phyloP scores from a whole-genome alignment of 2,329 filamentous ascomycete species.

The Oidium heveae region DNA sequence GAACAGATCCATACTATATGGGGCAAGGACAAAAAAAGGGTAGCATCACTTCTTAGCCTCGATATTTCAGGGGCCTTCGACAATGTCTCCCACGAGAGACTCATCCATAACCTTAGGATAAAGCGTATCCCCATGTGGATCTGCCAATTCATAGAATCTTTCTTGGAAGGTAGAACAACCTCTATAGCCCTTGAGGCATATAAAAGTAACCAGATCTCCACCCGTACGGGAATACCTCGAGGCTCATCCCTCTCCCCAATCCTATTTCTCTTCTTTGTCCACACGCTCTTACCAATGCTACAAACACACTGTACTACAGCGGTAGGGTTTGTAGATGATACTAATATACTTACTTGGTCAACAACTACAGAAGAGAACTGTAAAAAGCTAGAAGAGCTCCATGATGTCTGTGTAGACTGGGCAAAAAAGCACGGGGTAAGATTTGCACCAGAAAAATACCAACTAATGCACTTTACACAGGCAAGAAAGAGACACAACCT shows the following conservation, averaged over 20 bases:
- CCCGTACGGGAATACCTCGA: neutral
- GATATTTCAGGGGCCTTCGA: constrained; percentile 1
- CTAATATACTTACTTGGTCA: neutral
- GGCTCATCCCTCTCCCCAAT: too few species aligned
- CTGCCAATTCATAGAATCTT: neutral
- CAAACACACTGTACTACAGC: neutral
- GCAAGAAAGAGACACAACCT: too few species aligned
- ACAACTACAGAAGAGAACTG: neutral
- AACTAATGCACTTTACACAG: neutral
- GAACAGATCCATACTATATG: neutral
- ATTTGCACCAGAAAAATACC: neutral
- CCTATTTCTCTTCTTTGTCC: neutral
- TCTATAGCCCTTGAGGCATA: neutral
- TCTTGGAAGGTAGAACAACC: neutral
- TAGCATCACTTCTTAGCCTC: neutral
- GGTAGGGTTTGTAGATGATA: neutral
- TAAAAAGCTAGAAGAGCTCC: neutral
- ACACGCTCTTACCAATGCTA: neutral
- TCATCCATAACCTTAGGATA: neutral
- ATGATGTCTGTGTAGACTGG: neutral
- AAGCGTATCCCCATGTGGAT: neutral
- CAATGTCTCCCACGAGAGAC: too few species aligned
- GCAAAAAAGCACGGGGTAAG: neutral
- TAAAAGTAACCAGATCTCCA: neutral
- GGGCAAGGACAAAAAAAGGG: neutral